phyloP scores from a whole-genome alignment of 164 flowering plant species.

The Magnolia kwangsiensis region DNA sequence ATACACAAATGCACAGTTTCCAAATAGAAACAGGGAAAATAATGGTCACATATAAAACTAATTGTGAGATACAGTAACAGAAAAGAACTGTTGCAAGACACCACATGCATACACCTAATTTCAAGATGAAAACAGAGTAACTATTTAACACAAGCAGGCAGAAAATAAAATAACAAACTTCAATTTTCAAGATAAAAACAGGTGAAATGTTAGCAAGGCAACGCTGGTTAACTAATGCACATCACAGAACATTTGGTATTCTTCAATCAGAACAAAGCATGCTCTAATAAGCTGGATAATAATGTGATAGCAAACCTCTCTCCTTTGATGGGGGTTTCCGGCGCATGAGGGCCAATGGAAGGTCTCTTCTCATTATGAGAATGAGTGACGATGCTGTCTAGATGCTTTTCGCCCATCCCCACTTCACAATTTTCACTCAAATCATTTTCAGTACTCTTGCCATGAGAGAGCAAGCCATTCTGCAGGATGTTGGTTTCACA shows the following conservation, averaged over 20 bases:
- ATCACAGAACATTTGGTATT: not conserved
- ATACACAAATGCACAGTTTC: not conserved
- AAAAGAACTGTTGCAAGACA: not conserved
- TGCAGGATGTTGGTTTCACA: conserved; percentile 22
- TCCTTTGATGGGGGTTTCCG: conserved; percentile 25
- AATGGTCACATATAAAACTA: not conserved
- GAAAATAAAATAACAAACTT: not conserved
- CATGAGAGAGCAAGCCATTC: conserved; percentile 27
- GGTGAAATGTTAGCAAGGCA: not conserved
- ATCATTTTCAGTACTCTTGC: conserved; percentile 24
- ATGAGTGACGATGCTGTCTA: conserved; percentile 16
- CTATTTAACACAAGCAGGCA: not conserved
- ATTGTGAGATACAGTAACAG: not conserved
- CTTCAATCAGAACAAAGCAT: not conserved
- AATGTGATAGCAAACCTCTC: conserved; percentile 36
- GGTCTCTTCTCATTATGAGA: conserved; percentile 21
- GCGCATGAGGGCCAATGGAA: conserved; percentile 17
- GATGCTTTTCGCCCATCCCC: conserved; percentile 32
- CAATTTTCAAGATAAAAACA: not conserved
- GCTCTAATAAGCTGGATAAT: not conserved
- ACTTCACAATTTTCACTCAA: conserved; percentile 26
- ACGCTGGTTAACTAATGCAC: not conserved
- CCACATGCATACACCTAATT: not conserved
- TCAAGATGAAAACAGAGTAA: not conserved
- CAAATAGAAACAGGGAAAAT: not conserved